A percentile compares a stretch with the other conserved stretches of the same genome.
These are phyloP conservation scores for Parietaria judaica DNA, from an alignment of 306 rosid species.

Conservation along the genomic window DNA sequence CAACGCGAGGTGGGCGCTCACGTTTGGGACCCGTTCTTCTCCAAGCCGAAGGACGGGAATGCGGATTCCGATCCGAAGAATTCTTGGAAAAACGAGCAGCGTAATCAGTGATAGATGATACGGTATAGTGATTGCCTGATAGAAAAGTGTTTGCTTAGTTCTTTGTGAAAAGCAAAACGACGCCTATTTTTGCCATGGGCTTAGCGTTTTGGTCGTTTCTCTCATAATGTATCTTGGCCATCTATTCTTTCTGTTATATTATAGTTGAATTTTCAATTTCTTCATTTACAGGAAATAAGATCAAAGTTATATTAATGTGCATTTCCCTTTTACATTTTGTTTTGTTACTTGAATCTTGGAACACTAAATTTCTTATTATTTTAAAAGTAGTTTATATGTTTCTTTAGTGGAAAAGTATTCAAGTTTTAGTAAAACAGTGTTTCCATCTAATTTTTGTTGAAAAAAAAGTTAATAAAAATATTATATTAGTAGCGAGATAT, in stretches of 20 bases:
- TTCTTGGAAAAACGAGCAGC: constrained; percentile 78
- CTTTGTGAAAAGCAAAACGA: constrained; percentile 9
- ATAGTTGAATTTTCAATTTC: constrained; percentile 26
- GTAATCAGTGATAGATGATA: constrained; percentile 24
- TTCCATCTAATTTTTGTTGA: too few species aligned
- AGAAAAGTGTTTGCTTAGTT: neutral
- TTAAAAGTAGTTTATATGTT: too few species aligned
- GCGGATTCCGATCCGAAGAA: constrained; percentile 76
- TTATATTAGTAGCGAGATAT: too few species aligned
- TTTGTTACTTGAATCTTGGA: too few species aligned
- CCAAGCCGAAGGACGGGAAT: constrained; percentile 72
- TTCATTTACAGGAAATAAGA: constrained; percentile 32
- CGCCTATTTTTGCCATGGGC: constrained; percentile 28
- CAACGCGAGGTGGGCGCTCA: constrained; percentile 88
- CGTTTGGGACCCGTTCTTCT: constrained; percentile 99
- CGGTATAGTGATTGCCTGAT: neutral
- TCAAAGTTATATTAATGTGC: neutral
- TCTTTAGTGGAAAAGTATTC: too few species aligned
- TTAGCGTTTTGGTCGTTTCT: constrained; percentile 13
- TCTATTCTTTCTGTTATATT: constrained; percentile 29
- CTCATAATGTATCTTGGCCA: constrained; percentile 29
- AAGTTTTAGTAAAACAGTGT: too few species aligned
- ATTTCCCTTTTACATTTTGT: neutral
- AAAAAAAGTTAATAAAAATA: too few species aligned
- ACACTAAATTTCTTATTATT: too few species aligned